Evolutionary conservation across 2,329 filamentous ascomycete species (phyloP), one percentile per base, ranked within the genome.

Genomic region (Epichloe sp.): DNA sequence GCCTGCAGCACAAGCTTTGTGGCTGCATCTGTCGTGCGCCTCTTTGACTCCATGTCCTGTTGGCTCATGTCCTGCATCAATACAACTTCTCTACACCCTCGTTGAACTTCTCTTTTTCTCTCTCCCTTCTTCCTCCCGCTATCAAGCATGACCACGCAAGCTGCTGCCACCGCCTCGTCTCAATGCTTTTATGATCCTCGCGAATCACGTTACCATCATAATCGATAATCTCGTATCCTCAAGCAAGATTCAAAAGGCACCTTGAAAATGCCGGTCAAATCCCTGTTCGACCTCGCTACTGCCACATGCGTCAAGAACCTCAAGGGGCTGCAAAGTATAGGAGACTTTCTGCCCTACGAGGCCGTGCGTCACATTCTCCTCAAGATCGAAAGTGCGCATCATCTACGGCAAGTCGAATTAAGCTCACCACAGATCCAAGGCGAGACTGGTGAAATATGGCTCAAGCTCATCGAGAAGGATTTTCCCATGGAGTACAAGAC

Each of bases 381-480:
- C 48, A 83, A 82, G 52, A 71, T 97, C 51, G 80, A 85, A 50
- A 84, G 77, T 56, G 82, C 89, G 1, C 69, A 77, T 44, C 89
- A 95, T 64, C 79, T 97, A 35, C 83, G 80, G 60, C 62, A 75
- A 52, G 76, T 96, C 53, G 90, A 96, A 68, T 55, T 76, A 48
- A 81, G 82, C 61, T 90, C 83, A 5, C 86, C 88, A 0, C 87
- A 95, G 56, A 76, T 96, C 48, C 73, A 78, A 54, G 80, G 80
- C 38, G 74, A 85, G 51, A 82, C 82, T 40, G 76, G 71, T 19
- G 85, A 89, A 58, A 71, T 91, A 54, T 96, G 91, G 91, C 68
- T 80, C 42, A 77, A 79, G 31, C 78, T 96, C 60, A 93, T 97
- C 65, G 77, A 79, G 48, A 79, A 82, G 46, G 82, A 95, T 60